Base-by-base conservation (phyloP, 345 rosid genomes). In the Microthlaspi erraticum region DNA sequence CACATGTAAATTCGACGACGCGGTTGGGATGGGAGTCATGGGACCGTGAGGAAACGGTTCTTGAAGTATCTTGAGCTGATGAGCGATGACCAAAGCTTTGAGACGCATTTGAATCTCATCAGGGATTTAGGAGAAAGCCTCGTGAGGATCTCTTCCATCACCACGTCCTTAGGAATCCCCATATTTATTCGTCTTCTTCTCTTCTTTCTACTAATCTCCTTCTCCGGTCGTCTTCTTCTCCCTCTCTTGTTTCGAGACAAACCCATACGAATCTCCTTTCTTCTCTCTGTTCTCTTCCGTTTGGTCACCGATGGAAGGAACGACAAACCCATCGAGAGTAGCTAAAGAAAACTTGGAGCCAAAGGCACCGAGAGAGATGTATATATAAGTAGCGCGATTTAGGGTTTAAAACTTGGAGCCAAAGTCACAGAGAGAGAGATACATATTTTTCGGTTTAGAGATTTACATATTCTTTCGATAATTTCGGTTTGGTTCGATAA, bases 81-180 rank as follows among this genome's bases (percentile, higher is more conserved):
- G 13, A 56, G n/a, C 3, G 60, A 56, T 34, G 29, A 16, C 26
- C 23, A 56, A 18, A 56, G 61, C 43, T 56, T 56, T 34, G 61
- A 56, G 61, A 56, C 29, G 29, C 29, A 16, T 43, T 36, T 34
- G n/a, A 55, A 55, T 33, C 51, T 46, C 51, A 46, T 46, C 20
- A 46, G 4, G 5, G 51, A 17, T 3, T 17, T 45, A 45, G 11
- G 11, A 16, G 50, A 10, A 8, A 43, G 48, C 14, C 19, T 45
- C 18, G 20, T 16, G 5, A 45, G 23, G 19, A 45, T 45, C 23
- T 17, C 18, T 2, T 2, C 26, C 6, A 0, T 17, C 26, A 46
- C 12, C 23, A 46, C 20, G 4, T 46, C 52, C 29, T 9, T 46
- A 7, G 50, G 50, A 45, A 45, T 17, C 20, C 10, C 52, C 29